Percentiles rank a stretch among this genome's conserved stretches.
Conservation (phyloP, 139 green algal species). For the Haematococcus lacustris region DNA sequence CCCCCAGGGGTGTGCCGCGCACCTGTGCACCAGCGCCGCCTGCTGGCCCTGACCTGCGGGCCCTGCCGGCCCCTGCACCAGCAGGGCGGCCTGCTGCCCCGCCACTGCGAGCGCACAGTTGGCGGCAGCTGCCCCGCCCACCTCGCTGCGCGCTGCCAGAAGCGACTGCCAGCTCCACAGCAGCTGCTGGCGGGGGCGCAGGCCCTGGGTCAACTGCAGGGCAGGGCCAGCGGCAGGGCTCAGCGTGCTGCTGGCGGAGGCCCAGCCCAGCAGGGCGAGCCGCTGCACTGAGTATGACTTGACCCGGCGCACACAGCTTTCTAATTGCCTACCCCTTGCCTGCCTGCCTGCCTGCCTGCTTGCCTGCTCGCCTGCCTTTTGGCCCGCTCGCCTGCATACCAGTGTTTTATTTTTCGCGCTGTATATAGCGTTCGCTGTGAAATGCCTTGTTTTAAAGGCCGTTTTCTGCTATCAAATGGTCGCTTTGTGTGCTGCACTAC, state of each 20-base stretch:
- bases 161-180: conserved; percentile 34
- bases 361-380: too few species aligned
- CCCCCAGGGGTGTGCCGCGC: too few species aligned
- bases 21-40: background rate
- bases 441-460: background rate
- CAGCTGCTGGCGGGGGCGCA: conserved; percentile 27
- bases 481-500: too few species aligned
- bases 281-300: too few species aligned
- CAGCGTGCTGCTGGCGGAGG: background rate
- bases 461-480: too few species aligned
- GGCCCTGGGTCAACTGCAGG: conserved; percentile 22
- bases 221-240: background rate
- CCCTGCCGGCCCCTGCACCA: background rate
- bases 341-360: background rate
- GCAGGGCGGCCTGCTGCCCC: background rate
- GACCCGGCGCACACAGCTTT: too few species aligned
- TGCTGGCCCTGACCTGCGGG: conserved; percentile 1
- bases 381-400: background rate
- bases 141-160: conserved; percentile 1
- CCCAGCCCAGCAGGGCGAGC: too few species aligned
- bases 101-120: conserved; percentile 1
- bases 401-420: too few species aligned
- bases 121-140: background rate
- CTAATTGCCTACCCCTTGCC: too few species aligned
- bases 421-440: too few species aligned